phyloP scores from a whole-genome alignment of 352 stramenopile genomes.

The Plasmopara viticola region DNA sequence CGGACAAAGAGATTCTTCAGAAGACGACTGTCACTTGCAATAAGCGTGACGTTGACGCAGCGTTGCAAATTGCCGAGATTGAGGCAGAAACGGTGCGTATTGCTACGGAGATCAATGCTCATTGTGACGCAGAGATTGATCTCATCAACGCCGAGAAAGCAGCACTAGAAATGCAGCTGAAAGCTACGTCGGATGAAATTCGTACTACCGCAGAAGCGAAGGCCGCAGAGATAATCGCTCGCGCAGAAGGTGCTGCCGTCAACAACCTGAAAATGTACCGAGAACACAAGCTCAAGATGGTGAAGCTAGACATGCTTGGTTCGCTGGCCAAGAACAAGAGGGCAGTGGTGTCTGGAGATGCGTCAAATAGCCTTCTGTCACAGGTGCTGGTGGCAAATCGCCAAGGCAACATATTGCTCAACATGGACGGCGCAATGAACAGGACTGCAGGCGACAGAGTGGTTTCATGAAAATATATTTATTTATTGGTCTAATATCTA shows the following conservation, averaged over 20 bases:
- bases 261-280: constrained; percentile 39
- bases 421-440: too few relatives aligned
- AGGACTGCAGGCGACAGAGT: too few relatives aligned
- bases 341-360: too few relatives aligned
- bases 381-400: too few relatives aligned
- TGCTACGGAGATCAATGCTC: constrained; percentile 29
- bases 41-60: constrained; percentile 23
- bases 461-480: too few relatives aligned
- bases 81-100: constrained; percentile 41
- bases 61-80: constrained; percentile 38
- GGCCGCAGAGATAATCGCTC: constrained; percentile 33
- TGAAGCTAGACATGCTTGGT: background rate
- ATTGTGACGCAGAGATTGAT: constrained; percentile 35
- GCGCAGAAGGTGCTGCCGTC: constrained; percentile 29
- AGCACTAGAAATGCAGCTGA: constrained; percentile 31
- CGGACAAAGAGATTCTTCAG: too few relatives aligned
- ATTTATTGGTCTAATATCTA: too few relatives aligned
- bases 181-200: constrained; percentile 12
- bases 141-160: constrained; percentile 34
- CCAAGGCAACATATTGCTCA: too few relatives aligned
- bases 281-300: constrained; percentile 18
- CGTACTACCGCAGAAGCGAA: constrained; percentile 19
- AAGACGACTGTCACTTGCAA: too few relatives aligned
- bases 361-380: too few relatives aligned
- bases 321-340: too few relatives aligned